A percentile compares a stretch with the other conserved stretches of the same genome.
Conservation (phyloP, 192 early-diverging fungal genomes). For the Dissophora ornata region DNA sequence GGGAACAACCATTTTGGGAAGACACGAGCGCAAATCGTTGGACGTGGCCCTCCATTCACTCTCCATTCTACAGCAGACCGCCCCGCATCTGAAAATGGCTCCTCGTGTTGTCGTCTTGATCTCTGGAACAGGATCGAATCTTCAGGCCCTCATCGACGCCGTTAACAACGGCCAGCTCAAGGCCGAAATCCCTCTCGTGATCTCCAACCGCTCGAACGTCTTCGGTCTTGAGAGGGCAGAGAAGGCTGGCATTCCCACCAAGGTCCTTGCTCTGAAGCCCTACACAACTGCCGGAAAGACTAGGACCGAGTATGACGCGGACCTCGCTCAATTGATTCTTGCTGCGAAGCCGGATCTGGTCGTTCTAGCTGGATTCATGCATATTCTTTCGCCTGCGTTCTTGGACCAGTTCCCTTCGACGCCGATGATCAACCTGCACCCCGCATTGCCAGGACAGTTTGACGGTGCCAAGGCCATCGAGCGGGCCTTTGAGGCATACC, state of each 20-base stretch:
- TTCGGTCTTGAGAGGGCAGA: constrained; percentile 92
- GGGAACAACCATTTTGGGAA: no score
- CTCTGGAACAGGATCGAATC: constrained; percentile 94
- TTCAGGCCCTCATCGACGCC: constrained; percentile 96
- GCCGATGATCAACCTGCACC: constrained; percentile 95
- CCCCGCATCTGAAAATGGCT: constrained; percentile 21
- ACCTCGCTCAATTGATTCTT: constrained; percentile 78
- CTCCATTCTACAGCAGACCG: background rate
- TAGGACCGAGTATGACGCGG: constrained; percentile 89
- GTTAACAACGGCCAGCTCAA: constrained; percentile 59
- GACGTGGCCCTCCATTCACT: no score
- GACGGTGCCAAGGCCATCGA: constrained; percentile 98
- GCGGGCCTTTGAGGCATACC: constrained; percentile 89
- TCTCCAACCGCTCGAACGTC: constrained; percentile 88
- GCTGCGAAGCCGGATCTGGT: constrained; percentile 80
- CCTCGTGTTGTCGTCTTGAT: constrained; percentile 89
- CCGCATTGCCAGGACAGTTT: constrained; percentile 95
- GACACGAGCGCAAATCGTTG: no score
- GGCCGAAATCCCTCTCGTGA: constrained; percentile 83
- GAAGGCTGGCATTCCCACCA: constrained; percentile 85
- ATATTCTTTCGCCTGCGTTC: constrained; percentile 92
- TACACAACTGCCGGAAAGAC: constrained; percentile 86
- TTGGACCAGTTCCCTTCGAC: constrained; percentile 73
- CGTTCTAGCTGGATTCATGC: constrained; percentile 98
- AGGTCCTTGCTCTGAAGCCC: constrained; percentile 82